Evolutionary conservation across 192 early-diverging fungal genomes (phyloP).

Genomic region (Gaertneriomyces semiglobifer): DNA sequence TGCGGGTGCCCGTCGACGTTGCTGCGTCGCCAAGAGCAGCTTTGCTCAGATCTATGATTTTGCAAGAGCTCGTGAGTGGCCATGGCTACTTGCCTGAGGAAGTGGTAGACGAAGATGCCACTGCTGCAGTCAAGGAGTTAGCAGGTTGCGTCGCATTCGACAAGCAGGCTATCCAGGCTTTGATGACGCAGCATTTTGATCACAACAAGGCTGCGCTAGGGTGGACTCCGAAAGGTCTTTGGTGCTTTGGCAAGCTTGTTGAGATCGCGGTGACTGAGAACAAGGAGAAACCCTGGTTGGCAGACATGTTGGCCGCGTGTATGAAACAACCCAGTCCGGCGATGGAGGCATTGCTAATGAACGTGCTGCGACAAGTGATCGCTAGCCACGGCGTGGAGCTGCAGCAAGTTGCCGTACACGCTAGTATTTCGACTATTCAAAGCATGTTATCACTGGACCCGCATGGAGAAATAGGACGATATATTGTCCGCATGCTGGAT

Average conservation of each 20-base stretch:
- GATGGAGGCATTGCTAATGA: background rate
- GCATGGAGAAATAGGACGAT: slow-evolving; percentile 2
- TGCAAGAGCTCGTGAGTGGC: background rate
- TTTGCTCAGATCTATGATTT: slow-evolving; percentile 2
- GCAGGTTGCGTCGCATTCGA: too few species aligned
- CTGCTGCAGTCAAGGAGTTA: too few species aligned
- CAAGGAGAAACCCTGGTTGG: background rate
- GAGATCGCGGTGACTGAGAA: background rate
- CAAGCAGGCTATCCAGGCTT: too few species aligned
- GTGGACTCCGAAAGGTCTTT: background rate
- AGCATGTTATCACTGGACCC: background rate
- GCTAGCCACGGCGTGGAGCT: background rate
- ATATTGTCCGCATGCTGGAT: slow-evolving; percentile 20
- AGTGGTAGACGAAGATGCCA: background rate
- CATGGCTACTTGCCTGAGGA: slow-evolving; percentile 5
- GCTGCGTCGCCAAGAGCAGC: background rate
- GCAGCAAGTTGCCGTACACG: background rate
- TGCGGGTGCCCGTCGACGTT: background rate
- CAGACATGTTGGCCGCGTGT: background rate
- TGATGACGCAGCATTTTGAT: too few species aligned
- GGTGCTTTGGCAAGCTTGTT: background rate
- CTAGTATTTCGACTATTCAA: background rate
- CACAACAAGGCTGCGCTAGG: too few species aligned
- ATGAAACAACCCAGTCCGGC: background rate
- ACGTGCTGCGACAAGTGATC: background rate